A percentile compares a stretch with the other conserved stretches of the same genome.
Conservation (phyloP, 176 grass and related monocot genomes). For the Neostapfia colusana region DNA sequence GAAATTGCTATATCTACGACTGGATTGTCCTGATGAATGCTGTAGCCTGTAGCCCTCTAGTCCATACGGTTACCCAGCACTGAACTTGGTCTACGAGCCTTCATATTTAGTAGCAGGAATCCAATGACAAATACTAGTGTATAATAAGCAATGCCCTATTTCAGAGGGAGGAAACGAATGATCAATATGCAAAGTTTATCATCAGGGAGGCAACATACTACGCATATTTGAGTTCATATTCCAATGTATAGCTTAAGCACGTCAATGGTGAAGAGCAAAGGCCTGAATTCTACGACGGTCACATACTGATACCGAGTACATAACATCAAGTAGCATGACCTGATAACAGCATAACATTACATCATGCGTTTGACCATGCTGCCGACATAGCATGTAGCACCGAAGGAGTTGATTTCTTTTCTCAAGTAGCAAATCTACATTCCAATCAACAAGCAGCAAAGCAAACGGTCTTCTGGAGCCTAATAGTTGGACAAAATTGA, state of each 20-base stretch:
- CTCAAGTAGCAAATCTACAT: constrained; percentile 16
- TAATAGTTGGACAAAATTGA: background rate
- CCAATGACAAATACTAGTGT: too few relatives aligned
- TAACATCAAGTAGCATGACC: background rate
- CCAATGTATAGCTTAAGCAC: background rate
- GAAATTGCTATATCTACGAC: too few relatives aligned
- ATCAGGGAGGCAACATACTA: too few relatives aligned
- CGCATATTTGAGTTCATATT: too few relatives aligned
- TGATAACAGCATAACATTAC: constrained; percentile 25
- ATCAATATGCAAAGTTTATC: too few relatives aligned
- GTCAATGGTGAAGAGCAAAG: background rate
- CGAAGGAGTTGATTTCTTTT: background rate
- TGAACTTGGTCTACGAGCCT: too few relatives aligned
- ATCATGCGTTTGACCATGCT: background rate
- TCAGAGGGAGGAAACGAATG: too few relatives aligned
- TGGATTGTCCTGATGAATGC: too few relatives aligned
- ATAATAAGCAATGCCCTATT: too few relatives aligned
- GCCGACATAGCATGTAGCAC: background rate
- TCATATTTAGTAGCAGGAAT: too few relatives aligned
- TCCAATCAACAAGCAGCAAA: background rate
- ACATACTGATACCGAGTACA: background rate
- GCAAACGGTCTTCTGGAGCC: background rate
- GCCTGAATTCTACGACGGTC: background rate
- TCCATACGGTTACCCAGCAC: too few relatives aligned
- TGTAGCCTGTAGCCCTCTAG: too few relatives aligned